Base-by-base conservation (phyloP, 768 basidiomycete genomes). In the Pleurotus eryngii region DNA sequence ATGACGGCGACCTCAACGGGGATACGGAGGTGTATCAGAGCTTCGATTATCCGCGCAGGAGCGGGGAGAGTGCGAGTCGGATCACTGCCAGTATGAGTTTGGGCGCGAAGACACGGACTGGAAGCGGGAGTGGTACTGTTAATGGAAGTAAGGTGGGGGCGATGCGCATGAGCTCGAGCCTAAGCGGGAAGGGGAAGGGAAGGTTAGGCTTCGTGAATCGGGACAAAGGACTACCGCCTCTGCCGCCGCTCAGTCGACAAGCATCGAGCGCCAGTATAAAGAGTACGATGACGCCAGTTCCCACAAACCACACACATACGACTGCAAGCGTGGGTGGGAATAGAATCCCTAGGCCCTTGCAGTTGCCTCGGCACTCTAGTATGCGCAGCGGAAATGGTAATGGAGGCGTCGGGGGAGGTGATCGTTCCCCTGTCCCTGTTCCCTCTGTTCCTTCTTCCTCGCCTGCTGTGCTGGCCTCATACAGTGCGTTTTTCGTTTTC, bases 151-250 rank as follows among this genome's bases (percentile, higher is more conserved):
- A 35, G 8, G 30, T 35, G 11, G 9, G 30, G 30, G 30, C 30
- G 30, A 11, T 35, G 30, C 30, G 30, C 2, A 35, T 35, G 30
- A 35, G 30, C 30, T 35, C 30, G 30, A 35, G 30, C 8, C 11
- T 35, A 11, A 35, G 30, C 3, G 30, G 30, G 30, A 35, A 35
- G 30, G 30, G 30, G 30, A 35, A 35, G 30, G 30, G 37, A 20
- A 53, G 58, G 27, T 26, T 43, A 4, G 57, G 46, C 24, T 57
- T 65, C 37, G 63, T 24, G 51, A 42, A 72, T 46, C 74, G 74
- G 62, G 63, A 76, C 55, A 72, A 77, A 67, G 66, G 72, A 47
- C 39, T 78, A 17, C 69, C 76, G 2, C 76, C 76, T 1, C 60
- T 66, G 18, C 67, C 55, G 60, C 12, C 72, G 60, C 46, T 69